Evolutionary conservation across 1,284 basidiomycete genomes (phyloP).

Genomic region (Polyporus tsugae): DNA sequence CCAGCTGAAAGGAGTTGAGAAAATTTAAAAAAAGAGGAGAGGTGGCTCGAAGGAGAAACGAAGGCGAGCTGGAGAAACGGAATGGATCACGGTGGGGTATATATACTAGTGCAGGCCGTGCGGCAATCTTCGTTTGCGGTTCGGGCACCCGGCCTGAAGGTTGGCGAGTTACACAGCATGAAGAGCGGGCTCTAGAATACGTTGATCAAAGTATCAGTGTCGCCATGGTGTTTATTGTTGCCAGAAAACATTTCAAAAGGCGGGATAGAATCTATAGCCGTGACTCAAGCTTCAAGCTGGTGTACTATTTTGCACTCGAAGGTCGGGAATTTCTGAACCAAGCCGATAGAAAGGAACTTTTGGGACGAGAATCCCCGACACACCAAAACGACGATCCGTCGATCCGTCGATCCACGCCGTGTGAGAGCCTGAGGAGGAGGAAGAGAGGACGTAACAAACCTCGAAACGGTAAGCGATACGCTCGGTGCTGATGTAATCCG

Average conservation of each 20-base stretch:
- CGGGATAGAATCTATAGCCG: too few species aligned
- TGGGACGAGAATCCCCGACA: not conserved
- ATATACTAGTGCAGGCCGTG: not conserved
- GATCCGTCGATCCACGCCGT: constrained; percentile 1
- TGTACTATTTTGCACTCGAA: too few species aligned
- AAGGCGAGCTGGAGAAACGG: not conserved
- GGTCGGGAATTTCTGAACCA: not conserved
- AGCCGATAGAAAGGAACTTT: not conserved
- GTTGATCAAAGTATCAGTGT: not conserved
- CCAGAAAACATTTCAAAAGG: not conserved
- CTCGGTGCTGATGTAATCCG: not conserved
- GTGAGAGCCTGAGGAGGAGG: not conserved
- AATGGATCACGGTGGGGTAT: not conserved
- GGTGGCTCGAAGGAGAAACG: not conserved
- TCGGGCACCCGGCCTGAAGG: not conserved
- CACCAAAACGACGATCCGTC: not conserved
- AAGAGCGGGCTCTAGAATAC: not conserved
- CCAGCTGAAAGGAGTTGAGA: constrained; percentile 6
- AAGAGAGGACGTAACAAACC: not conserved
- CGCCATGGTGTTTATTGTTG: not conserved
- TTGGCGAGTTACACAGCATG: not conserved
- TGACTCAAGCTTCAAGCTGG: too few species aligned
- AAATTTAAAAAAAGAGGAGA: constrained; percentile 1
- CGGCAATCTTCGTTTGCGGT: not conserved
- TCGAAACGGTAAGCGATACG: too few species aligned